These are phyloP conservation scores for Allantophomopsis lycopodina DNA, from an alignment of 2,329 filamentous ascomycete species.

Conservation along the genomic window DNA sequence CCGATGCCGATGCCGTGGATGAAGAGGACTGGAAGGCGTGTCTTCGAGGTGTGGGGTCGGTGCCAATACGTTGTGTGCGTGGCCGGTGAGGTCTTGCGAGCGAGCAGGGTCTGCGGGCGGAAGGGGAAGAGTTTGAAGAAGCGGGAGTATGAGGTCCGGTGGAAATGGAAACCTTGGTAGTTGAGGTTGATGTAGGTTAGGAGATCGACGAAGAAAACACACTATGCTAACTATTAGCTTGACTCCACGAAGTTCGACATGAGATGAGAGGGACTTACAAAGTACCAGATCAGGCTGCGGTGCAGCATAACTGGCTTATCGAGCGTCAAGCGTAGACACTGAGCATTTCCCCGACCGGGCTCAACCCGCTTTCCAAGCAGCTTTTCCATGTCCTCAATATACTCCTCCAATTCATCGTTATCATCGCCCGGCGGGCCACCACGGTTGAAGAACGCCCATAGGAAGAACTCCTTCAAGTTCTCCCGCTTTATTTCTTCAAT, in stretches of 20 bases:
- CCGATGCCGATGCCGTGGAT: constrained; percentile 51
- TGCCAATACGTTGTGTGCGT: constrained; percentile 43
- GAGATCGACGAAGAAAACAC: constrained; percentile 20
- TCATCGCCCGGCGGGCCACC: constrained; percentile 26
- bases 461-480: constrained; percentile 44
- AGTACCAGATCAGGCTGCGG: constrained; percentile 42
- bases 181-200: constrained; percentile 21
- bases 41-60: constrained; percentile 42
- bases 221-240: constrained; percentile 4
- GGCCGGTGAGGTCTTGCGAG: constrained; percentile 28
- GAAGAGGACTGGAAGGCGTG: constrained; percentile 41
- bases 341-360: constrained; percentile 35
- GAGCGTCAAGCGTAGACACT: constrained; percentile 39
- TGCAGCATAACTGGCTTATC: constrained; percentile 43
- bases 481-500: constrained; percentile 38
- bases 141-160: constrained; percentile 26
- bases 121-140: constrained; percentile 37
- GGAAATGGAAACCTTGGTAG: constrained; percentile 30
- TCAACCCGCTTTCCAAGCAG: constrained; percentile 33
- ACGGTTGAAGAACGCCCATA: constrained; percentile 44
- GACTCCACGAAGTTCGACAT: background rate
- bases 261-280: constrained; percentile 21
- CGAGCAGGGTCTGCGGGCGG: constrained; percentile 32
- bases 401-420: constrained; percentile 40
- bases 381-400: constrained; percentile 35